Percentiles rank a stretch among this genome's conserved stretches.
Conservation (phyloP, 177 flowering plant species). For the Vitis hybrid region DNA sequence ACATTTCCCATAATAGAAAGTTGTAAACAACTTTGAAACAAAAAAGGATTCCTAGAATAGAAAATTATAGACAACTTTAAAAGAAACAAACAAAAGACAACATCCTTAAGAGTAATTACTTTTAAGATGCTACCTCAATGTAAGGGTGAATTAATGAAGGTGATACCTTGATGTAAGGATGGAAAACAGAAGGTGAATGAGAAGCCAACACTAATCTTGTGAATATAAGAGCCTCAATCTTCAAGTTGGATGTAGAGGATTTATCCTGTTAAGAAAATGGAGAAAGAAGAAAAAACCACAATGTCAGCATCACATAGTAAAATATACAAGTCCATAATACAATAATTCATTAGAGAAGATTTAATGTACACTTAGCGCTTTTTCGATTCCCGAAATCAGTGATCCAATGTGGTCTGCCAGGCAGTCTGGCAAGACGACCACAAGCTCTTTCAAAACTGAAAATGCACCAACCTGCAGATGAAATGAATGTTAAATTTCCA, state of each 20-base stretch:
- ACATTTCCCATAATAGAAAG: too few relatives aligned
- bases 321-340: not conserved
- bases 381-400: conserved; percentile 91
- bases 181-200: conserved; percentile 92
- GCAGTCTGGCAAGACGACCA: conserved; percentile 93
- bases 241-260: conserved; percentile 89
- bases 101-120: too few relatives aligned
- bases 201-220: conserved; percentile 93
- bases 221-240: conserved; percentile 91
- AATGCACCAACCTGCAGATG: conserved; percentile 89
- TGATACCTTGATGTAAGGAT: conserved; percentile 81
- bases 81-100: too few relatives aligned
- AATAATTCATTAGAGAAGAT: not conserved
- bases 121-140: too few relatives aligned
- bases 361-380: conserved; percentile 77
- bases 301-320: not conserved
- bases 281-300: conserved; percentile 3
- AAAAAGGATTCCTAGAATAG: too few relatives aligned
- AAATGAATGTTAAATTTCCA: conserved; percentile 1
- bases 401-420: conserved; percentile 94
- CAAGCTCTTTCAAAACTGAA: conserved; percentile 94
- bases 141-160: too few relatives aligned
- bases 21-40: too few relatives aligned
- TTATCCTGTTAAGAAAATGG: conserved; percentile 56
- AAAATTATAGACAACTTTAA: too few relatives aligned